Evolutionary conservation across 2,329 filamentous ascomycete genomes (phyloP), one percentile per base, ranked within the genome.

Genomic region (Monosporascus ibericus): DNA sequence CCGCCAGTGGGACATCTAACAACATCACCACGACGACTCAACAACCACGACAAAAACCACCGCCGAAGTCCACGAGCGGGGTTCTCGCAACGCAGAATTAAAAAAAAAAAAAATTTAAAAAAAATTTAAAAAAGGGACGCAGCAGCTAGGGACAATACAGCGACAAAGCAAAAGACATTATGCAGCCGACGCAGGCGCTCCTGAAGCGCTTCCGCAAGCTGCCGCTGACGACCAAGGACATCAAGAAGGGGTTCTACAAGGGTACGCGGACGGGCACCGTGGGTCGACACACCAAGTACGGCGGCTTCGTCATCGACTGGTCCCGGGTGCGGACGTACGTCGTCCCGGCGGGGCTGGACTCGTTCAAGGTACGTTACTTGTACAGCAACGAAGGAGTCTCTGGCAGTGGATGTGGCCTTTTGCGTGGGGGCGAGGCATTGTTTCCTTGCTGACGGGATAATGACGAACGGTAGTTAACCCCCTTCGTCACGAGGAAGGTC

Each of bases 231-330:
- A 95, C 92, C 61, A 99, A 99, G 75, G 86, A 94, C 72, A 86
- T 92, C 68, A 88, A 87, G 70, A 90, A 90, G 68, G 92, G 92
- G 61, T 99, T 86, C 82, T 99, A 99, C 84, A 97, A 97, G 79
- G 94, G 94, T 68, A 96, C 88, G 64, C 81, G 92, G 47, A 87
- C 90, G 1, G 94, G 94, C 2, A 84, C 88, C 42, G 91, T 95
- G 84, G 94, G 94, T 70, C 74, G 77, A 15, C 90, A 95, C 73
- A 92, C 88, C 51, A 88, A 88, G 69, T 82, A 84, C 68, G 94
- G 92, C 70, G 86, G 86, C 48, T 99, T 94, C 71, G 70, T 84
- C 47, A 85, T 97, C 60, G 88, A 97, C 60, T 95, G 81, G 79
- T 72, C 77, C 52, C 96, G 95, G 74, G 90, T 97, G 65, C 86